phyloP scores from a whole-genome alignment of 306 rosid species.

The Ormosia emarginata region DNA sequence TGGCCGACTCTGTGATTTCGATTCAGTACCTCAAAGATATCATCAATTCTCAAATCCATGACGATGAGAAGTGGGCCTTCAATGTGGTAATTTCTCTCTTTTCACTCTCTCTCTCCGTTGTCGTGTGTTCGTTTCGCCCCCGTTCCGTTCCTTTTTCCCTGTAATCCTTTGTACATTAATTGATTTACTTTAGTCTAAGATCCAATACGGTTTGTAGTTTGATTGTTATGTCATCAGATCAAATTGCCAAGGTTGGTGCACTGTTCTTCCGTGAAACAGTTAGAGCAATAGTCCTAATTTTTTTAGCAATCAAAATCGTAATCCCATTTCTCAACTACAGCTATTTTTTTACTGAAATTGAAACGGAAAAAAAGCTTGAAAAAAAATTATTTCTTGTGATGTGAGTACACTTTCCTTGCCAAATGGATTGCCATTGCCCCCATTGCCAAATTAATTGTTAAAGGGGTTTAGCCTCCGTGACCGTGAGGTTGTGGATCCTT shows the following conservation, averaged over 20 bases:
- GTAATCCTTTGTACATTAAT: not conserved
- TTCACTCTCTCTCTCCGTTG: not conserved
- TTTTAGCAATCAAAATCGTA: not conserved
- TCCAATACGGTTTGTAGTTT: not conserved
- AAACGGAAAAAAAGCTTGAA: not conserved
- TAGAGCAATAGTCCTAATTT: not conserved
- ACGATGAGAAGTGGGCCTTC: conserved; percentile 81
- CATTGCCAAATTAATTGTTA: not conserved
- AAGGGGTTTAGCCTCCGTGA: not conserved
- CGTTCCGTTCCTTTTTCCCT: not conserved
- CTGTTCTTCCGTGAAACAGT: not conserved
- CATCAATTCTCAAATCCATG: conserved; percentile 55
- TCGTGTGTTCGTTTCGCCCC: not conserved
- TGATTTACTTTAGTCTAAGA: not conserved
- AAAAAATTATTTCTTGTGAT: not conserved
- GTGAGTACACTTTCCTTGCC: not conserved
- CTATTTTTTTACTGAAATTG: not conserved
- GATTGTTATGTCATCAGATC: not conserved
- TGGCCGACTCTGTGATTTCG: conserved; percentile 57
- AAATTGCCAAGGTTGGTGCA: not conserved
- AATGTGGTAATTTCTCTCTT: conserved; percentile 51
- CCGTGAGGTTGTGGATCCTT: no score
- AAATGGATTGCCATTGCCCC: not conserved
- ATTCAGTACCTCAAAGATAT: conserved; percentile 56
- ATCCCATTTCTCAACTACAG: not conserved